phyloP scores from a whole-genome alignment of 164 flowering plant species.

The Tinospora cordifolia region DNA sequence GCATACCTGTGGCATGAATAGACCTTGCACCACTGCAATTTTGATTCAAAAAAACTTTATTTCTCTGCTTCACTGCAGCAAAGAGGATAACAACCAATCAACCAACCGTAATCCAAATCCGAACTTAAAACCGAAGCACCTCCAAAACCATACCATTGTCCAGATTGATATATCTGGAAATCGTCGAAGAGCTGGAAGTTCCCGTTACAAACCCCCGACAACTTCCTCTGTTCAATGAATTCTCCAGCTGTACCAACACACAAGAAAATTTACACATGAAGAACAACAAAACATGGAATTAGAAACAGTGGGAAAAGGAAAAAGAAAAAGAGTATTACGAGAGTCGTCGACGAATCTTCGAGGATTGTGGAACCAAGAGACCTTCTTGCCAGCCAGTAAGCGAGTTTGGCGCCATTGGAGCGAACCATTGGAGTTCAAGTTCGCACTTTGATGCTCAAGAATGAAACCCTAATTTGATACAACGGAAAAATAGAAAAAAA shows the following conservation, averaged over 20 bases:
- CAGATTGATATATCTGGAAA: constrained; percentile 14
- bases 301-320: too few species aligned
- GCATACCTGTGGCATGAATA: constrained; percentile 64
- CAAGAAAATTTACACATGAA: not conserved
- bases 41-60: constrained; percentile 27
- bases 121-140: not conserved
- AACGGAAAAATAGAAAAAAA: too few species aligned
- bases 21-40: constrained; percentile 31
- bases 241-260: constrained; percentile 23
- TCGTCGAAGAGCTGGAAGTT: constrained; percentile 16
- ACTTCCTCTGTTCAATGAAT: constrained; percentile 15
- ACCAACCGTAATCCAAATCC: not conserved
- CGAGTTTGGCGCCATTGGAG: constrained; percentile 37
- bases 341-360: constrained; percentile 8
- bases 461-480: too few species aligned
- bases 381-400: constrained; percentile 31
- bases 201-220: constrained; percentile 31
- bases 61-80: constrained; percentile 23
- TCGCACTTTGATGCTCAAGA: too few species aligned
- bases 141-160: constrained; percentile 14
- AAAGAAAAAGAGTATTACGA: constrained; percentile 19
- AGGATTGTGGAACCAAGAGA: constrained; percentile 20
- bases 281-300: not conserved
- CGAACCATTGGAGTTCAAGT: constrained; percentile 39
- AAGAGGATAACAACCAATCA: not conserved